Evolutionary conservation across 2,329 filamentous ascomycete genomes (phyloP), one percentile per base, ranked within the genome.

Genomic region (Ceratocystis lukuohia): DNA sequence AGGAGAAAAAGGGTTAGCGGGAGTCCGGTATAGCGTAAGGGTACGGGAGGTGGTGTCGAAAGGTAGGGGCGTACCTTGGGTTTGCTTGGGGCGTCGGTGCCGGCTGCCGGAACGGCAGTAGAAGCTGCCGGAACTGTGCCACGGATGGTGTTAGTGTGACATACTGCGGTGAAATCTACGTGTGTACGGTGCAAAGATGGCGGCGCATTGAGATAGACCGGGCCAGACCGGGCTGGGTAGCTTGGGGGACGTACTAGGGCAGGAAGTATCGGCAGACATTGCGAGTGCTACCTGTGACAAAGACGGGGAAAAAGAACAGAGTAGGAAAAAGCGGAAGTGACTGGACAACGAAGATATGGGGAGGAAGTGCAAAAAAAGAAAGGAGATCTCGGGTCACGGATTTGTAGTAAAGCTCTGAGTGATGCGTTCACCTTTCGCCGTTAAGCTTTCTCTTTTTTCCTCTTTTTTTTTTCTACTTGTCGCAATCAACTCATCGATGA

Each of bases 21-120:
- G 33, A 41, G 37, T 15, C 37, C 15, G 37, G 10, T 15, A 41
- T 41, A 41, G 2, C 12, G 37, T 15, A 15, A 41, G 12, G 37
- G 37, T 12, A 12, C 37, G 10, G 37, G 10, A 41, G 37, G 37
- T 12, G 37, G 37, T 4, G 37, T 15, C 37, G 10, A 41, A 41
- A 15, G 37, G 37, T 41, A 41, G 37, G 37, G 10, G 10, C 65
- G 45, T 59, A 69, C 68, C 67, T 69, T 69, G 45, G 67, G 67
- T 56, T 69, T 69, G 61, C 64, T 63, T 7, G 48, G 33, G 61
- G 65, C n/a, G 22, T 59, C 62, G 28, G 61, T 65, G 15, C 67
- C 44, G 12, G 67, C 28, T 6, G 65, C 94, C 0, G 82, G 79
- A 64, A 77, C 77, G 68, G 74, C 70, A 74, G 10, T 70, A 64